Percentiles rank a stretch among this genome's conserved stretches.
Conservation (phyloP, 768 basidiomycete species). For the Lactifluus pinguis region DNA sequence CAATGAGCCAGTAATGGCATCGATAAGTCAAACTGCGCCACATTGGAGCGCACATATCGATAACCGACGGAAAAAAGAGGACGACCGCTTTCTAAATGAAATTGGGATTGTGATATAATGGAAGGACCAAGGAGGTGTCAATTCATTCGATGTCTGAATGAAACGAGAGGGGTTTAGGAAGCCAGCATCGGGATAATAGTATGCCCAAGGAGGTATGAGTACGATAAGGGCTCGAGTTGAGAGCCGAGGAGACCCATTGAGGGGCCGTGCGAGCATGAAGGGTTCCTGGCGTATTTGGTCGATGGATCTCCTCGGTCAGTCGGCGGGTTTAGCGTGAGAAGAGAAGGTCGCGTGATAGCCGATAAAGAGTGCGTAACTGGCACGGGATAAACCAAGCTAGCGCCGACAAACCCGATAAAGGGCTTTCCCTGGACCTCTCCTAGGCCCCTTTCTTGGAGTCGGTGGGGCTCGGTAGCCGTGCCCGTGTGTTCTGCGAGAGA, state of each 20-base stretch:
- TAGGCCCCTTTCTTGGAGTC: background rate
- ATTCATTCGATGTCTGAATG: background rate
- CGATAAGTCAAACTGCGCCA: background rate
- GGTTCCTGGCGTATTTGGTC: background rate
- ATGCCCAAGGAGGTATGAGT: background rate
- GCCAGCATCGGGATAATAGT: background rate
- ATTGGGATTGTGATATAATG: background rate
- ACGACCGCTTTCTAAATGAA: background rate
- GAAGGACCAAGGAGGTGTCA: background rate
- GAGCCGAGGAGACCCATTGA: background rate
- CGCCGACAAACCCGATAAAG: background rate
- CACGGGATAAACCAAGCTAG: background rate
- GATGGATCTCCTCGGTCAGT: conserved; percentile 15
- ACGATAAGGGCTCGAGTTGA: background rate
- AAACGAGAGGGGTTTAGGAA: background rate
- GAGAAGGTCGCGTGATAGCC: conserved; percentile 9
- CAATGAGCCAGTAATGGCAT: too few relatives aligned
- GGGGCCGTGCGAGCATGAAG: background rate
- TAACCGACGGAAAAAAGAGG: background rate
- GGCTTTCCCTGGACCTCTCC: background rate
- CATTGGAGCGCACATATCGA: background rate
- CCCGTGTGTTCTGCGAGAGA: background rate
- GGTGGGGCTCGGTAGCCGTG: background rate
- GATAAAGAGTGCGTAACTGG: background rate
- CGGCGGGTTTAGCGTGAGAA: background rate